Conservation (phyloP, 176 grass and related monocot genomes). For the Urochloa ruziziensis region DNA sequence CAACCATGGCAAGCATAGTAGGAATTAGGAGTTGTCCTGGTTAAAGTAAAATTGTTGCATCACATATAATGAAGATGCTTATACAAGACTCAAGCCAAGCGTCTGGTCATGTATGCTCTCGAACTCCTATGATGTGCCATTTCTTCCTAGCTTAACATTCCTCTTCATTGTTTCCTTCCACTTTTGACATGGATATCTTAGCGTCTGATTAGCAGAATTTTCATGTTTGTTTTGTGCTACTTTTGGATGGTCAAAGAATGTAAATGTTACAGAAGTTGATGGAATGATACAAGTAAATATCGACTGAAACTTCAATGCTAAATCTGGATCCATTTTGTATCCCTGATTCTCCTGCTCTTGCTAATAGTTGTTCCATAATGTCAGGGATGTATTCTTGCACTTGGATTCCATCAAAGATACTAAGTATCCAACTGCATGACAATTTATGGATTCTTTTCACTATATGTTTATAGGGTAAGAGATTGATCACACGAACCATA, state of each 20-base stretch:
- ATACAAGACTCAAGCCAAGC: background rate
- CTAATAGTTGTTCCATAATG: background rate
- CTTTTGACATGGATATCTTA: background rate
- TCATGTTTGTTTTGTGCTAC: background rate
- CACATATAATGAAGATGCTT: conserved; percentile 13
- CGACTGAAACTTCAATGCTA: background rate
- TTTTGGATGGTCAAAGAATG: background rate
- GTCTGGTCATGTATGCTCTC: too few species aligned
- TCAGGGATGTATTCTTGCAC: background rate
- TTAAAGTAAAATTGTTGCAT: background rate
- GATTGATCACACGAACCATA: too few species aligned
- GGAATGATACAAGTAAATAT: background rate
- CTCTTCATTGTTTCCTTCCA: background rate
- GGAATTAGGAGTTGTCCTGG: conserved; percentile 2
- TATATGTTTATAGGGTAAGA: too few species aligned
- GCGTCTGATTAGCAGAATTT: background rate
- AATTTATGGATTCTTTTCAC: too few species aligned
- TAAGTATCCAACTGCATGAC: background rate
- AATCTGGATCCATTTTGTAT: background rate
- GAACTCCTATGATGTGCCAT: background rate
- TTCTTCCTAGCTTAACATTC: background rate
- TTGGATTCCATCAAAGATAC: background rate
- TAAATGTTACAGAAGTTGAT: background rate
- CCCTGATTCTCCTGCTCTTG: background rate
- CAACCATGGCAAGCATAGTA: conserved; percentile 16